Percentiles rank a stretch among this genome's conserved stretches.
These are phyloP conservation scores for Yarrowia hollandica DNA, from an alignment of 805 yeast species.

Conservation along the genomic window DNA sequence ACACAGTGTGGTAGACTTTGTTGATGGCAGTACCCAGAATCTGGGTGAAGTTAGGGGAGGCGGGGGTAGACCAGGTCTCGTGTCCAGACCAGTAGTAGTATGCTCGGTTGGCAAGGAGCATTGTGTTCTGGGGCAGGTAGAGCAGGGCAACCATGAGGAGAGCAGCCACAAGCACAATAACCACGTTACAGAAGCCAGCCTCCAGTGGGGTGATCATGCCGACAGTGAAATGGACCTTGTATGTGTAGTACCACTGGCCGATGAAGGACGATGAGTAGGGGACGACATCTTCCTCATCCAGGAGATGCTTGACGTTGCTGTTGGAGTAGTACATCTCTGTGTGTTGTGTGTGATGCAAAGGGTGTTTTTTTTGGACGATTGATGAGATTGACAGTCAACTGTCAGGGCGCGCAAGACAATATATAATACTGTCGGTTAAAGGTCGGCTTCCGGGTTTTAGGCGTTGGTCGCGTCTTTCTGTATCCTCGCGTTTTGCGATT, in stretches of 20 bases:
- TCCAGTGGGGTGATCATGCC: conserved; percentile 29
- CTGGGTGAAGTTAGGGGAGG: conserved; percentile 27
- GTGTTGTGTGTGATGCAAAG: not conserved
- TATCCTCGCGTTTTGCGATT: conserved; percentile 8
- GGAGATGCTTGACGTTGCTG: conserved; percentile 22
- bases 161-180: conserved; percentile 18
- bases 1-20: conserved; percentile 25
- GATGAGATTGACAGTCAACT: too few species aligned
- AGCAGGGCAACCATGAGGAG: conserved; percentile 23
- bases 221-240: conserved; percentile 29
- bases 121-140: conserved; percentile 27
- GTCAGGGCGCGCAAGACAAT: not conserved
- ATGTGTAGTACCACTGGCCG: conserved; percentile 30
- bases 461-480: conserved; percentile 25
- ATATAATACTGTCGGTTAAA: conserved; percentile 5
- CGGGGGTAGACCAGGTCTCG: conserved; percentile 25
- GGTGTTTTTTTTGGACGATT: not conserved
- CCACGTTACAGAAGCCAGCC: conserved; percentile 27
- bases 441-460: conserved; percentile 18
- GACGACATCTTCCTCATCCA: conserved; percentile 26
- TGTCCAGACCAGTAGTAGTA: conserved; percentile 29
- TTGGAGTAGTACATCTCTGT: conserved; percentile 24
- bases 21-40: conserved; percentile 26
- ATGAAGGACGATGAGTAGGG: conserved; percentile 28
- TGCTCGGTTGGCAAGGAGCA: conserved; percentile 24